phyloP scores from a whole-genome alignment of 192 early-diverging fungal genomes.

The Coemansia sp. region DNA sequence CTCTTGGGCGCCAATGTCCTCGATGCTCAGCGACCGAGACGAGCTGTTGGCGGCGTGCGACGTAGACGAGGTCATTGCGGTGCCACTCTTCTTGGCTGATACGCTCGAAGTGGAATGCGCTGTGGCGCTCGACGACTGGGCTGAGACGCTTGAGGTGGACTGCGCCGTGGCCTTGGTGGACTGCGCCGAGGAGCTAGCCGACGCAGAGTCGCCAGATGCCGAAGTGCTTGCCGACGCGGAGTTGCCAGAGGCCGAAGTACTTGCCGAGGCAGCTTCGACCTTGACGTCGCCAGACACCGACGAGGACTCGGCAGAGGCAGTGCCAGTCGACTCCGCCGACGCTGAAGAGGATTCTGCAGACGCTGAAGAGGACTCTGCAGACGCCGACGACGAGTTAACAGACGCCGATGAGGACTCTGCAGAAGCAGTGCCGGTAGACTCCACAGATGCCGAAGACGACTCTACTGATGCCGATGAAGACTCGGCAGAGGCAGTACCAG shows the following conservation, averaged over 20 bases:
- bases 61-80: background rate
- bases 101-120: background rate
- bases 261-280: conserved; percentile 1
- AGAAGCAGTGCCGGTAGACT: conserved; percentile 9
- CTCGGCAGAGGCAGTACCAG: conserved; percentile 5
- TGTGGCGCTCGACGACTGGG: conserved; percentile 5
- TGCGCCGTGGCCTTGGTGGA: conserved; percentile 5
- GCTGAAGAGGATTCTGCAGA: conserved; percentile 13
- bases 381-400: background rate
- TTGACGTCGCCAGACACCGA: conserved; percentile 14
- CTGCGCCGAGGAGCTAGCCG: conserved; percentile 11
- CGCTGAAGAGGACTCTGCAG: conserved; percentile 12
- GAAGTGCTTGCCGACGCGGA: background rate
- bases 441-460: conserved; percentile 2
- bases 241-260: background rate
- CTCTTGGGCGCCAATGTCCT: conserved; percentile 24
- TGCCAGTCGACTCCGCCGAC: conserved; percentile 3
- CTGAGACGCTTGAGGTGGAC: background rate
- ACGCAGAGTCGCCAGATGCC: conserved; percentile 4
- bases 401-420: conserved; percentile 9
- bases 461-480: conserved; percentile 13
- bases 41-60: background rate
- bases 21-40: conserved; percentile 40
- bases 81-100: background rate
- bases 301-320: conserved; percentile 11